Base-by-base conservation (phyloP, 305 asterid genomes). In the Fraxinus sp. region DNA sequence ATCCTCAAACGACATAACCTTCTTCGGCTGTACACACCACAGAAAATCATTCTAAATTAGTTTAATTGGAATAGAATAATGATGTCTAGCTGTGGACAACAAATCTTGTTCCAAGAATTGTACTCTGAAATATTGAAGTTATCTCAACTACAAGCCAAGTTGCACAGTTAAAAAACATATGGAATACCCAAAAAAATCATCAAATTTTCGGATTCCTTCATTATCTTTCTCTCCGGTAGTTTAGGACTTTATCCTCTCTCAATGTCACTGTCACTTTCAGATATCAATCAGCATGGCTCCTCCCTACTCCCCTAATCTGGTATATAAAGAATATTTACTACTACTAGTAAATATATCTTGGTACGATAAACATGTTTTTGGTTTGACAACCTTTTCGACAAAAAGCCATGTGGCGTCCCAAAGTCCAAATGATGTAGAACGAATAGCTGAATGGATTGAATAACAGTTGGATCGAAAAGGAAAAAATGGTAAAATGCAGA, bases 1-100 rank as follows among this genome's bases (percentile, higher is more conserved):
- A 86, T 96, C 99, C 86, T 96, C 99, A 22, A 96, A 93, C 52
- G 94, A 86, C 87, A 90, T 66, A 41, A 96, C 94, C 81, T 96
- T 96, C 92, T 93, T 96, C 13, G 98, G 98, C 99, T 95, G 97
- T 57, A 82, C 74, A 86, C 4, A 70, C 22, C 4, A 30, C 41
- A 70, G 39, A 30, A 70, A 68, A 28, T 10, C 20, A 30, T 68
- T 33, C 75, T 13, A 68, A 28, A 10, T 68, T 13, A 68, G 20
- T 33, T 30, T 32, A 28, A 13, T 28, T 11, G 44, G 39, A 70
- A 30, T 37, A 28, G 76, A 32, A 14, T 22, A 64, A 9, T 24
- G 73, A 62, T 24, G 72, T 20, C 72, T 22, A 62, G 72, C 72
- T 24, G 4, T 62, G 72, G 32, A 62, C 14, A 24, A 7, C 46